These are phyloP conservation scores for Pelargonium cotyledonis DNA, from an alignment of 441 rosid genomes.

Conservation along the genomic window DNA sequence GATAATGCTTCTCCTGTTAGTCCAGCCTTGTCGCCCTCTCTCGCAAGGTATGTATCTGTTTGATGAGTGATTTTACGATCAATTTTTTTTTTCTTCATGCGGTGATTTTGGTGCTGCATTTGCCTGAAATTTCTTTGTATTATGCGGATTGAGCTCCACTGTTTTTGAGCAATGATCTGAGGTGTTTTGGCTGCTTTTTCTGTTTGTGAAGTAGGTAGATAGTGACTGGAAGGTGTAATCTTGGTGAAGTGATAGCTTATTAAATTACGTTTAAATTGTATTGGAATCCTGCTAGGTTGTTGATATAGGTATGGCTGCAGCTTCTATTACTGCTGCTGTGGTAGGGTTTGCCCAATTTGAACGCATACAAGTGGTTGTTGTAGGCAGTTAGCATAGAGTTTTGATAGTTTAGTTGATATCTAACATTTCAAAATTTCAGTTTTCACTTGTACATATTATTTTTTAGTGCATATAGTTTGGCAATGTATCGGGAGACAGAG, in stretches of 20 bases:
- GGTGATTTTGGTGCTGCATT: constrained; percentile 16
- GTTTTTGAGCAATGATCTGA: neutral
- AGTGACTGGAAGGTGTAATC: too few relatives aligned
- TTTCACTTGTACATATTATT: too few relatives aligned
- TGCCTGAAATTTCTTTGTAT: constrained; percentile 7
- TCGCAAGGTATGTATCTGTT: constrained; percentile 49
- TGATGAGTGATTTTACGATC: neutral
- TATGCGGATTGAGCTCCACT: neutral
- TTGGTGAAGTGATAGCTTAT: neutral
- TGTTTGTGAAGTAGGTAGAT: too few relatives aligned
- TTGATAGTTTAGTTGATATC: too few relatives aligned
- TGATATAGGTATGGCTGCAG: neutral
- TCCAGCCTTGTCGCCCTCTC: constrained; percentile 40
- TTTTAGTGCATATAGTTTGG: too few relatives aligned
- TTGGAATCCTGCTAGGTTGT: neutral
- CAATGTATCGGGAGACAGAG: too few relatives aligned
- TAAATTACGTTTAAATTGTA: neutral
- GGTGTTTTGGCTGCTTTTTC: neutral
- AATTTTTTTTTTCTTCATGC: constrained; percentile 1
- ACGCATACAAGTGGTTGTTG: neutral
- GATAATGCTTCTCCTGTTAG: constrained; percentile 34
- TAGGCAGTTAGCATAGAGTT: too few relatives aligned
- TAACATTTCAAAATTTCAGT: too few relatives aligned
- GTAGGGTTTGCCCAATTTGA: neutral
- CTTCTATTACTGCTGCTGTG: neutral